Conservation (phyloP, 148 eudicot species). For the Camellia sinensis region DNA sequence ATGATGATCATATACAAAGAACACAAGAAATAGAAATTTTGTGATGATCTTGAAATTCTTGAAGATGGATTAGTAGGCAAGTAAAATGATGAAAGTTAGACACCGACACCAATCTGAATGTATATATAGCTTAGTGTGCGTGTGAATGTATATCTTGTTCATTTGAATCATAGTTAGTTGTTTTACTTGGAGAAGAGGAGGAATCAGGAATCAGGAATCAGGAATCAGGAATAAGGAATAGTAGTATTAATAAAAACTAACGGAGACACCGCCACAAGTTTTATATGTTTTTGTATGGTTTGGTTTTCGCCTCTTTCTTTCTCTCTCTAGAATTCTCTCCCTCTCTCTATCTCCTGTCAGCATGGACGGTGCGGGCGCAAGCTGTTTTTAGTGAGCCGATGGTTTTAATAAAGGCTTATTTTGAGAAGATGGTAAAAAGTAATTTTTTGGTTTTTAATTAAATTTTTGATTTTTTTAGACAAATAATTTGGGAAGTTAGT, state of each 20-base stretch:
- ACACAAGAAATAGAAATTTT: background rate
- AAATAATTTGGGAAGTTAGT: too few species aligned
- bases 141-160: background rate
- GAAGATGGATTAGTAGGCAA: background rate
- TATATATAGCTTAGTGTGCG: background rate
- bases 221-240: background rate
- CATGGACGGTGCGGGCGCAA: background rate
- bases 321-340: background rate
- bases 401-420: background rate
- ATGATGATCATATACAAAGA: background rate
- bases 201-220: background rate
- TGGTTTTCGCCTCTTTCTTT: background rate
- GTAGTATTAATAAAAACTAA: background rate
- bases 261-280: slow-evolving; percentile 23
- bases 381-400: background rate
- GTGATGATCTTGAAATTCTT: too few species aligned
- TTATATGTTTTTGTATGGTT: background rate
- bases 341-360: background rate
- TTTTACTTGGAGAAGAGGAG: background rate
- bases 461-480: too few species aligned
- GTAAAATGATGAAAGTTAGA: slow-evolving; percentile 2
- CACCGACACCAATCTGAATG: background rate
- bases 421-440: too few species aligned
- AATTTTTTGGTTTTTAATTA: too few species aligned
- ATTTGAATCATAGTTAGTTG: background rate